These are phyloP conservation scores for Fraxinus sp. DNA, from an alignment of 305 asterid species.

Conservation along the genomic window DNA sequence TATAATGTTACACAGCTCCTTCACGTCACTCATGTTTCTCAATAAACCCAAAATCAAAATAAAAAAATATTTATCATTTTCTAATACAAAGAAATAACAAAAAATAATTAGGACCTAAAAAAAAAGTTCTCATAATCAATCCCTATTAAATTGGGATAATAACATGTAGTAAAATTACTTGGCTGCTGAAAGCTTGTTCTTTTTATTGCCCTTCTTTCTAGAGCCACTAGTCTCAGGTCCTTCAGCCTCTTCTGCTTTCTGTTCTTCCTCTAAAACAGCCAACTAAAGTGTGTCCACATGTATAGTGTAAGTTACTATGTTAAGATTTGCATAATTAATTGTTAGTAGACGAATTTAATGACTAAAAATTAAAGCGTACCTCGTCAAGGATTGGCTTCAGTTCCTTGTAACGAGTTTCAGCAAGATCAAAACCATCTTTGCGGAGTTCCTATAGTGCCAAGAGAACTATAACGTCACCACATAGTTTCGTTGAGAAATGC, in stretches of 20 bases:
- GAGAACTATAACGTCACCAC: background rate
- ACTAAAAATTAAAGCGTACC: constrained; percentile 37
- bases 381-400: constrained; percentile 95
- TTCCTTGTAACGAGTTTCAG: constrained; percentile 84
- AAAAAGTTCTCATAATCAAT: background rate
- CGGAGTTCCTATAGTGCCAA: constrained; percentile 68
- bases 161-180: constrained; percentile 27
- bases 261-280: constrained; percentile 90
- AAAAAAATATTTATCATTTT: background rate
- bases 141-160: background rate
- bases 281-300: constrained; percentile 39
- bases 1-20: background rate
- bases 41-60: background rate
- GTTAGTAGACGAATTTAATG: background rate
- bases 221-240: constrained; percentile 60
- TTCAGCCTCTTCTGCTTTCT: constrained; percentile 85
- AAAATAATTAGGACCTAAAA: background rate
- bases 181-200: constrained; percentile 48
- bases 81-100: background rate
- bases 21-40: background rate
- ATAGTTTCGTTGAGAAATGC: background rate
- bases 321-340: background rate
- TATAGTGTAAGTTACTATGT: background rate
- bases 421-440: constrained; percentile 96
- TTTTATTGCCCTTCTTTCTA: constrained; percentile 65